Percentiles rank a stretch among this genome's conserved stretches.
Conservation (phyloP, 495 filamentous ascomycete species). For the Trichoderma asperelloides region DNA sequence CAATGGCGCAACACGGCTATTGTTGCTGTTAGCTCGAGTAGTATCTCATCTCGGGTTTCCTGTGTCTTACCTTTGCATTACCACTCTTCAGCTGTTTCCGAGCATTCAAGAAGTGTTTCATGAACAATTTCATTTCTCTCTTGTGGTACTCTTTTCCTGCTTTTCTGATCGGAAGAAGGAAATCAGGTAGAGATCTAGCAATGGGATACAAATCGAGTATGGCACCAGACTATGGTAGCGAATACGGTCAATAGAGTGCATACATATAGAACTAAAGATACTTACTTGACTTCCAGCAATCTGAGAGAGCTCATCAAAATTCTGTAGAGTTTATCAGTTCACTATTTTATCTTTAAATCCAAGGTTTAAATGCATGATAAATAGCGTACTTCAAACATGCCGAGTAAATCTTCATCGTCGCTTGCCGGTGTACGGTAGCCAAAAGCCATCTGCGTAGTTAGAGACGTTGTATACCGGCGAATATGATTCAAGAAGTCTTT, state of each 20-base stretch:
- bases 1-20: background rate
- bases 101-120: constrained; percentile 29
- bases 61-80: constrained; percentile 19
- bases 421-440: constrained; percentile 40
- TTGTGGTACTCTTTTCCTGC: constrained; percentile 21
- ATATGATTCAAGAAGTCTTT: constrained; percentile 39
- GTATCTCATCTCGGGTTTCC: background rate
- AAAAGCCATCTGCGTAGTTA: constrained; percentile 50
- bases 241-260: constrained; percentile 39
- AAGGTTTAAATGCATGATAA: background rate
- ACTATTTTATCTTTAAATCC: background rate
- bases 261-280: constrained; percentile 30
- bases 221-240: constrained; percentile 18
- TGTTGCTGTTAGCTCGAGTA: background rate
- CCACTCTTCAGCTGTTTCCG: constrained; percentile 25
- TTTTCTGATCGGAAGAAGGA: constrained; percentile 20
- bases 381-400: constrained; percentile 33
- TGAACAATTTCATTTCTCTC: constrained; percentile 26
- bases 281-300: background rate
- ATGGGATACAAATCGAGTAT: constrained; percentile 37
- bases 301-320: background rate
- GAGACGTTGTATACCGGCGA: constrained; percentile 43
- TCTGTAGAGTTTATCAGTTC: background rate
- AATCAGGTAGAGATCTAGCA: constrained; percentile 32
- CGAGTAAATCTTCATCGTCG: constrained; percentile 42